phyloP scores from a whole-genome alignment of 768 basidiomycete genomes.

The Pulveroboletus sp. region DNA sequence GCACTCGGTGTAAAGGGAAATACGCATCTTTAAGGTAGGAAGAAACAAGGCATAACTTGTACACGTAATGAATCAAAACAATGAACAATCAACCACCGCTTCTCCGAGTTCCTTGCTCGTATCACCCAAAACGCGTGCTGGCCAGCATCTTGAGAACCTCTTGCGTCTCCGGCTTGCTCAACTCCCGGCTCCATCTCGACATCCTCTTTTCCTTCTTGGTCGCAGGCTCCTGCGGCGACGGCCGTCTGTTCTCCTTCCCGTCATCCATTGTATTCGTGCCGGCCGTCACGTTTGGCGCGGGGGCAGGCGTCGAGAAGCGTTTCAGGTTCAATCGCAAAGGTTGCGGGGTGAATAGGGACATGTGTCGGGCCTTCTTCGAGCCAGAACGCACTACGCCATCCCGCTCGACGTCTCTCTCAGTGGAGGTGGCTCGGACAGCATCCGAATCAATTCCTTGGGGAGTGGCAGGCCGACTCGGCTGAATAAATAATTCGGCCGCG shows the following conservation, averaged over 20 bases:
- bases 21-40: too few species aligned
- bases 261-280: neutral
- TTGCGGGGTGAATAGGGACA: slow-evolving; percentile 14
- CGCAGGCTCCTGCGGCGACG: neutral
- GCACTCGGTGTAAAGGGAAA: too few species aligned
- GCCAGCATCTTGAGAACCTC: slow-evolving; percentile 17
- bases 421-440: neutral
- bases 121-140: neutral
- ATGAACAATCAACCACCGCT: neutral
- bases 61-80: too few species aligned
- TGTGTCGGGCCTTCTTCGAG: neutral
- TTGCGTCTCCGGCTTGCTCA: slow-evolving; percentile 21
- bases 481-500: neutral
- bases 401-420: neutral
- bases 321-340: slow-evolving; percentile 3
- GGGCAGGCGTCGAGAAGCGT: slow-evolving; percentile 20
- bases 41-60: too few species aligned
- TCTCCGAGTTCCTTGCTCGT: neutral
- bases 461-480: neutral
- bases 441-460: neutral
- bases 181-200: slow-evolving; percentile 16
- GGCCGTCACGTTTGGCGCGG: neutral
- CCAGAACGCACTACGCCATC: neutral
- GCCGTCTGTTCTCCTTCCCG: slow-evolving; percentile 2
- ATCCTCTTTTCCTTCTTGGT: slow-evolving; percentile 14